A percentile compares a stretch with the other conserved stretches of the same genome.
Conservation (phyloP, 2,329 filamentous ascomycete genomes). For the Clonostachys rosea region DNA sequence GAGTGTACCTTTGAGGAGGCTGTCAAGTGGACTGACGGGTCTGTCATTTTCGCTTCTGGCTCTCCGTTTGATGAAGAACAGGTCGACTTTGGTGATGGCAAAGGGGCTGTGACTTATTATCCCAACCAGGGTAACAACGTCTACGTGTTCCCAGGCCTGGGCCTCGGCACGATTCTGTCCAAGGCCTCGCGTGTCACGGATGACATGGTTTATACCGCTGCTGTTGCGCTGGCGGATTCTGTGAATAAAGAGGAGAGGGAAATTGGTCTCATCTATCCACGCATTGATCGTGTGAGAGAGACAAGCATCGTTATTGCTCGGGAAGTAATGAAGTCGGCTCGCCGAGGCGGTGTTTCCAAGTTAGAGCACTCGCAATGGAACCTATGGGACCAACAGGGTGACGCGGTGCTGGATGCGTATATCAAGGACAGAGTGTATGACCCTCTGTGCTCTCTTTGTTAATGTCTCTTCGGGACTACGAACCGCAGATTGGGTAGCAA, state of each 20-base stretch:
- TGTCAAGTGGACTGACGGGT: constrained; percentile 84
- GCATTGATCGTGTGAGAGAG: constrained; percentile 86
- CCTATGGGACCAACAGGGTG: constrained; percentile 69
- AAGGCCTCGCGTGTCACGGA: constrained; percentile 86
- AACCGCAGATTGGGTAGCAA: too few relatives aligned
- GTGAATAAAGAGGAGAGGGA: constrained; percentile 78
- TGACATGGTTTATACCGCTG: constrained; percentile 95
- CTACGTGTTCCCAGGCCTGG: constrained; percentile 96
- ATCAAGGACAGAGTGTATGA: constrained; percentile 60
- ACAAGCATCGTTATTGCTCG: constrained; percentile 82
- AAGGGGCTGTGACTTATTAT: constrained; percentile 60
- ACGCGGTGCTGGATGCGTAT: constrained; percentile 54
- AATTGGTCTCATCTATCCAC: constrained; percentile 83
- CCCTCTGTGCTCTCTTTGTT: constrained; percentile 30
- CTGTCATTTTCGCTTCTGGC: constrained; percentile 89
- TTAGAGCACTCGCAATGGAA: constrained; percentile 65
- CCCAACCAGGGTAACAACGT: constrained; percentile 82
- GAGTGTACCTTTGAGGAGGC: constrained; percentile 97
- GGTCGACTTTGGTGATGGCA: constrained; percentile 54
- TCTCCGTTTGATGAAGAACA: constrained; percentile 79
- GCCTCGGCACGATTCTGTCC: constrained; percentile 85
- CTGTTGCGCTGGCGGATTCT: constrained; percentile 71
- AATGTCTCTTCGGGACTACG: too few relatives aligned
- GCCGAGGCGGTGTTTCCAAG: constrained; percentile 71
- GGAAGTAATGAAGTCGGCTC: constrained; percentile 89